Percentiles rank a stretch among this genome's conserved stretches.
phyloP scores from a whole-genome alignment of 257 asterid species.

The Gentiana straminea region DNA sequence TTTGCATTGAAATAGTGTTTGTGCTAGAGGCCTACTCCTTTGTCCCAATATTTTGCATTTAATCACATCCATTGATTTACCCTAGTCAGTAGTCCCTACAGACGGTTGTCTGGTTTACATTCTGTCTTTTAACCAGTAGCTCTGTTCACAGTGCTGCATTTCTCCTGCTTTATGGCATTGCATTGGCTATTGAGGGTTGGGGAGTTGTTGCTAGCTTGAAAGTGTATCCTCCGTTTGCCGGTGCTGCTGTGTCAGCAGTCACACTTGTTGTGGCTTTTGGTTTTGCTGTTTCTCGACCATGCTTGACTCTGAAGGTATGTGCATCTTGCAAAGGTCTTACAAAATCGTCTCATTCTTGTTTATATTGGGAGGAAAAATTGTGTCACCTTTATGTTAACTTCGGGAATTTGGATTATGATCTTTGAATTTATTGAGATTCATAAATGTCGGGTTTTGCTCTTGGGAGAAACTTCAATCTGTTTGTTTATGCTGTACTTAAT shows the following conservation, averaged over 20 bases:
- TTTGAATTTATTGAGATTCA: constrained; percentile 1
- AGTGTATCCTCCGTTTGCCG: constrained; percentile 95
- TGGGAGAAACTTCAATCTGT: neutral
- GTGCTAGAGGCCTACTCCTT: neutral
- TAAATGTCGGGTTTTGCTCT: neutral
- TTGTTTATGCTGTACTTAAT: constrained; percentile 8
- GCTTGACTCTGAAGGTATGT: constrained; percentile 93
- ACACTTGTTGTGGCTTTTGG: constrained; percentile 98
- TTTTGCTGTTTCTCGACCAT: constrained; percentile 95
- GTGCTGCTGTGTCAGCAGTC: constrained; percentile 96
- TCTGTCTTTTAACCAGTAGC: neutral
- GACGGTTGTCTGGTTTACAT: neutral
- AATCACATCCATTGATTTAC: no score
- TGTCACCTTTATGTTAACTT: neutral
- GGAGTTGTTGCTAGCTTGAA: constrained; percentile 99
- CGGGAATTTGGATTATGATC: neutral
- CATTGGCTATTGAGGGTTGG: constrained; percentile 98
- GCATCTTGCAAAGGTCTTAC: constrained; percentile 1
- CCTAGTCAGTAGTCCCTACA: neutral
- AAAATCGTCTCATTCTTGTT: neutral
- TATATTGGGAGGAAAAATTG: neutral
- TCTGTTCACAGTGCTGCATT: constrained; percentile 68
- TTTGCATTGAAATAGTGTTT: neutral
- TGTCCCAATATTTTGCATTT: neutral
- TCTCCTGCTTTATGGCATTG: constrained; percentile 91